Evolutionary conservation across 768 basidiomycete genomes (phyloP), one percentile per base, ranked within the genome.

Genomic region (Gloeopeniophorella convolvens): DNA sequence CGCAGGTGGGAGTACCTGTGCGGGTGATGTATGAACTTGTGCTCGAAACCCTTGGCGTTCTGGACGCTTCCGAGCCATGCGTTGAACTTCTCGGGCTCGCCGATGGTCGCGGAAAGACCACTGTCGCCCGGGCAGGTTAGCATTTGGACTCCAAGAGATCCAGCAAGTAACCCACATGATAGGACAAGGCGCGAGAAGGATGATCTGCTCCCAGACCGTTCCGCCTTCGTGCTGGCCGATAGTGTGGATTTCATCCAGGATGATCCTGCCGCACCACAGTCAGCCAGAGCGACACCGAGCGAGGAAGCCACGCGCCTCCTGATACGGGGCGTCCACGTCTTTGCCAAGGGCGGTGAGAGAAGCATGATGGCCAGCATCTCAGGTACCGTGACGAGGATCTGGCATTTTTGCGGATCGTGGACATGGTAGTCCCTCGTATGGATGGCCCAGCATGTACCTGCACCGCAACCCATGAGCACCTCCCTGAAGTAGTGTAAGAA

Each of bases 1-100:
- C 85, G 76, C 2, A 87, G 72, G 56, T 85, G 83, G 3, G 83
- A 85, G 61, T 85, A 87, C 10, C 85, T 77, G 63, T 85, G 78
- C 1, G 75, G 77, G 61, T 85, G 80, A 45, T 79, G 63, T 34
- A 87, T 73, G 60, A 80, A 78, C 2, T 68, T 69, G 61, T 86
- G 78, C 24, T 76, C 64, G 64, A 76, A 80, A 0, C 78, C 76
- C 45, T 82, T 78, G 0, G 76, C 72, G 44, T 63, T 59, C 62
- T 87, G 83, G 13, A 87, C 77, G 1, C 76, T 72, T 45, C 67
- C 67, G 1, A 87, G 74, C 85, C 85, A 87, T 3, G 65, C 53
- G 55, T 80, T 84, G 65, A 87, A 87, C 15, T 66, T 65, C 40
- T 83, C 75, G 0, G 85, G 82, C 0, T 73, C 67, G 16, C 85